A percentile compares a stretch with the other conserved stretches of the same genome.
Conservation (phyloP, 148 eudicot genomes). For the Rhododendron molle region DNA sequence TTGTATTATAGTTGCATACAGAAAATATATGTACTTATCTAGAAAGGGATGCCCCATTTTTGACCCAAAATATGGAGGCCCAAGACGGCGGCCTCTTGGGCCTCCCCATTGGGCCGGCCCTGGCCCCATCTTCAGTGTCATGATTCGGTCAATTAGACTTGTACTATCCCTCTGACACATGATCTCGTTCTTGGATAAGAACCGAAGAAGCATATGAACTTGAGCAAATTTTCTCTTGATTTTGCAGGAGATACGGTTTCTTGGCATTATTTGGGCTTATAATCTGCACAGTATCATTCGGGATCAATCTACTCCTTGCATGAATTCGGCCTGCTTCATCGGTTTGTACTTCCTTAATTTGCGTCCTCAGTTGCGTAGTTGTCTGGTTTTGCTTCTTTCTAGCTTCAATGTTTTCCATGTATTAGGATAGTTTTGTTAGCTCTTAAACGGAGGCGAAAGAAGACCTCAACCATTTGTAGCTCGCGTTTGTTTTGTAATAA, state of each 20-base stretch:
- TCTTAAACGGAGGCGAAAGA: neutral
- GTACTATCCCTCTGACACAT: neutral
- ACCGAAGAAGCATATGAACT: neutral
- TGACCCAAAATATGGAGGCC: too few species aligned
- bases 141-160: neutral
- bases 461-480: neutral
- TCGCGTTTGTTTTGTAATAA: neutral
- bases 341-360: neutral
- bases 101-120: too few species aligned
- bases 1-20: too few species aligned
- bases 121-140: too few species aligned
- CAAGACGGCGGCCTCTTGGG: too few species aligned
- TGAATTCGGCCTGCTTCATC: conserved; percentile 2
- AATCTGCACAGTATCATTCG: conserved; percentile 52
- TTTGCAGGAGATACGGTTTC: conserved; percentile 68
- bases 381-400: neutral
- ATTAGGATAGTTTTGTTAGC: neutral
- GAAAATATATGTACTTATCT: too few species aligned
- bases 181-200: neutral
- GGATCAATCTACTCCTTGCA: conserved; percentile 42
- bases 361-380: neutral
- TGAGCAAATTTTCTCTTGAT: neutral
- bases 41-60: too few species aligned
- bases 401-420: neutral
- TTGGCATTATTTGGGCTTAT: conserved; percentile 46